Evolutionary conservation across 2,329 filamentous ascomycete species (phyloP).

Genomic region (Metarhizium robertsii): DNA sequence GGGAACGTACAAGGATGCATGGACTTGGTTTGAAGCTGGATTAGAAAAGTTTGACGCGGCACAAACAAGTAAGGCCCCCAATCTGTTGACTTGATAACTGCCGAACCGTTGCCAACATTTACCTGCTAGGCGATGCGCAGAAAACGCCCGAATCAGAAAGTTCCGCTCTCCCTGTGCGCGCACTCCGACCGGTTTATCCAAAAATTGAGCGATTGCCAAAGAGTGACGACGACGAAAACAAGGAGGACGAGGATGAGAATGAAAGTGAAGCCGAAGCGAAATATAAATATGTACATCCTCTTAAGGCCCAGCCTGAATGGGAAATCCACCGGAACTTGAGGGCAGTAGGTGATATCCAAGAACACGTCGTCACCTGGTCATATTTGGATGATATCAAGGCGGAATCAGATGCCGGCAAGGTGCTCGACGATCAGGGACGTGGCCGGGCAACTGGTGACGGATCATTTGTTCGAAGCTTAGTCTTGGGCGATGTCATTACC

Average conservation of each 20-base stretch:
- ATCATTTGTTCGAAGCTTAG: slow-evolving; percentile 44
- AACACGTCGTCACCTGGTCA: slow-evolving; percentile 44
- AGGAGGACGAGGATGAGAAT: neutral
- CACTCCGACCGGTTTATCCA: slow-evolving; percentile 28
- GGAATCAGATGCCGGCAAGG: slow-evolving; percentile 28
- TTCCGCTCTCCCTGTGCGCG: slow-evolving; percentile 22
- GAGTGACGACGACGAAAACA: neutral
- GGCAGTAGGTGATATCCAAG: slow-evolving; percentile 22
- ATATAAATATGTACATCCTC: slow-evolving; percentile 26
- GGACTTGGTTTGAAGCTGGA: slow-evolving; percentile 56
- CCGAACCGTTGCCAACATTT: slow-evolving; percentile 2
- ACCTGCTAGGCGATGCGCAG: slow-evolving; percentile 15
- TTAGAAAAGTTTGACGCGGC: slow-evolving; percentile 43
- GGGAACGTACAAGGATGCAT: slow-evolving; percentile 38
- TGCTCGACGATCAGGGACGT: slow-evolving; percentile 33
- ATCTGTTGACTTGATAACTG: neutral
- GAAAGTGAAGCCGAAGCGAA: slow-evolving; percentile 9
- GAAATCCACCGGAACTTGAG: slow-evolving; percentile 40
- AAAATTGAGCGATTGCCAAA: slow-evolving; percentile 8
- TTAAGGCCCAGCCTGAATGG: slow-evolving; percentile 24
- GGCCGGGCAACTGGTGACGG: slow-evolving; percentile 43
- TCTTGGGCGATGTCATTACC: slow-evolving; percentile 51
- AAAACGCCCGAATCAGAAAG: slow-evolving; percentile 13
- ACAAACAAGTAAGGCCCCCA: slow-evolving; percentile 15
- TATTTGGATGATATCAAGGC: slow-evolving; percentile 38